Evolutionary conservation across 192 early-diverging fungal species (phyloP).

Genomic region (Backusella sp.): DNA sequence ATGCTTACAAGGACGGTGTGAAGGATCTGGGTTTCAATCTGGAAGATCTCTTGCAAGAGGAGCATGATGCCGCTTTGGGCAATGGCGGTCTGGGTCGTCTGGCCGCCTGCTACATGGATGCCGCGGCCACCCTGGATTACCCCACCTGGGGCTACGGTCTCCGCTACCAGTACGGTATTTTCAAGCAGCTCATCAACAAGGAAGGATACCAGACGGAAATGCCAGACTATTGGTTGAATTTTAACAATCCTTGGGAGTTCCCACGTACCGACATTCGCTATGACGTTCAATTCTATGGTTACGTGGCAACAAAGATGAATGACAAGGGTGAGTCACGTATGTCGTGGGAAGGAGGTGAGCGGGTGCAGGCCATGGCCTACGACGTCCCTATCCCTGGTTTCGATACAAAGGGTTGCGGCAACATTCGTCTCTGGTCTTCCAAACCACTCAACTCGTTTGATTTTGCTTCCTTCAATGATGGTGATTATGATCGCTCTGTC

Average conservation of each 20-base stretch:
- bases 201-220: conserved; percentile 94
- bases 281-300: conserved; percentile 88
- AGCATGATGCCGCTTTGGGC: conserved; percentile 94
- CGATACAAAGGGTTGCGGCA: conserved; percentile 90
- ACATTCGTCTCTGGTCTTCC: conserved; percentile 96
- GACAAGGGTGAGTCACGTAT: conserved; percentile 61
- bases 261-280: conserved; percentile 92
- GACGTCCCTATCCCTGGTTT: conserved; percentile 98
- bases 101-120: conserved; percentile 98
- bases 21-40: conserved; percentile 84
- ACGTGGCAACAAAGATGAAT: conserved; percentile 70
- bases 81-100: conserved; percentile 97
- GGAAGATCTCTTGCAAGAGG: conserved; percentile 92
- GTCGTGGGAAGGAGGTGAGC: conserved; percentile 84
- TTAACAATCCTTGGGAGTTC: conserved; percentile 97
- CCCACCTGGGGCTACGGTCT: conserved; percentile 98
- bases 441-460: conserved; percentile 91
- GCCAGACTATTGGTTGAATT: conserved; percentile 96
- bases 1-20: conserved; percentile 61
- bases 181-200: conserved; percentile 86
- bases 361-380: conserved; percentile 90
- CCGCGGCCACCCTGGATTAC: conserved; percentile 88
- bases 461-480: conserved; percentile 81
- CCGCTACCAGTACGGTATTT: conserved; percentile 98
- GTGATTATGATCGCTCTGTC: conserved; percentile 91